A percentile compares a stretch with the other conserved stretches of the same genome.
These are phyloP conservation scores for Neobulgaria alba DNA, from an alignment of 2,329 filamentous ascomycete species.

Conservation along the genomic window DNA sequence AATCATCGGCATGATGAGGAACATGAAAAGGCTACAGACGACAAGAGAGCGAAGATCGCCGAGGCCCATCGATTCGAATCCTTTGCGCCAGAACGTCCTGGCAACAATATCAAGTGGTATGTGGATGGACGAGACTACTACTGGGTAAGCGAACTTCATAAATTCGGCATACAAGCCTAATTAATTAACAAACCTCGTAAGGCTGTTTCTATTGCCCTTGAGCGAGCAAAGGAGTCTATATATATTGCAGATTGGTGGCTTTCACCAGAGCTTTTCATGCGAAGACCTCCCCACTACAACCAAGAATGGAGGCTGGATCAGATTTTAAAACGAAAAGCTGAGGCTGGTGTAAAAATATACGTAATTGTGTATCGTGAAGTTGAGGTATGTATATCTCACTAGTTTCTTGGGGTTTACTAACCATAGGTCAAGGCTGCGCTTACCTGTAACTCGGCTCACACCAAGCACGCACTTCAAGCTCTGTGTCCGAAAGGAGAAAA, in stretches of 20 bases:
- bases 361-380: conserved; percentile 84
- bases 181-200: conserved; percentile 12
- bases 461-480: conserved; percentile 72
- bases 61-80: conserved; percentile 78
- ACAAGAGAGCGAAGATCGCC: conserved; percentile 63
- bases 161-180: neutral
- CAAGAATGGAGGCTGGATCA: conserved; percentile 85
- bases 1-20: conserved; percentile 92
- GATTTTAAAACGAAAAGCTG: conserved; percentile 77
- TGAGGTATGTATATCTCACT: conserved; percentile 14
- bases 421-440: conserved; percentile 55
- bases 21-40: conserved; percentile 77
- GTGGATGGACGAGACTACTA: conserved; percentile 94
- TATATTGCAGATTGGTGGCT: conserved; percentile 98
- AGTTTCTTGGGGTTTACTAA: conserved; percentile 3
- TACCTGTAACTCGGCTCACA: conserved; percentile 88
- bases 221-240: conserved; percentile 82
- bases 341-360: conserved; percentile 90
- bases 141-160: conserved; percentile 47
- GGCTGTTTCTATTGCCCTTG: conserved; percentile 82
- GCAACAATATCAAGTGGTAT: conserved; percentile 92
- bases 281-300: conserved; percentile 72
- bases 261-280: conserved; percentile 77
- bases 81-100: conserved; percentile 78
- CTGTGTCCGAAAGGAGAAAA: conserved; percentile 75